A percentile compares a stretch with the other conserved stretches of the same genome.
Conservation (phyloP, 2,329 filamentous ascomycete species). For the Didymella pinodella region DNA sequence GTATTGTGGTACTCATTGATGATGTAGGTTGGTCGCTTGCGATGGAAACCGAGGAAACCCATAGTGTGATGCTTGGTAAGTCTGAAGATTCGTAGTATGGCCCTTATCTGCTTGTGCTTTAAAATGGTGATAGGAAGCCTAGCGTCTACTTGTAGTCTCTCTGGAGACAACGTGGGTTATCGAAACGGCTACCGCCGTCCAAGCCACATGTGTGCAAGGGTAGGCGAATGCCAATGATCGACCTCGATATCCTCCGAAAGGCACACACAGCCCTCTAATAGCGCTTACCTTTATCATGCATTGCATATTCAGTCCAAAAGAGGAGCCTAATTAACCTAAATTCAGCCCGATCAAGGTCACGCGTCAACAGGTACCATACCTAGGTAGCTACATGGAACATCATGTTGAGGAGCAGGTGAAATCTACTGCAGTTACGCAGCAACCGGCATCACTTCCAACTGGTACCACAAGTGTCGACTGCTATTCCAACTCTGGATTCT, state of each 20-base stretch:
- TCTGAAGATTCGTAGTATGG: not conserved
- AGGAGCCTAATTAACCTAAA: not conserved
- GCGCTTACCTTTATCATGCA: slow-evolving; percentile 3
- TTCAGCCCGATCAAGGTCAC: not conserved
- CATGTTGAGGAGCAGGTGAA: too few relatives aligned
- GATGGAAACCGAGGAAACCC: not conserved
- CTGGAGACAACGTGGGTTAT: not conserved
- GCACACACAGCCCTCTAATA: not conserved
- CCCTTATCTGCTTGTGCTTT: too few relatives aligned
- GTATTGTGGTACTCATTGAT: not conserved
- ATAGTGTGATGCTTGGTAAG: not conserved
- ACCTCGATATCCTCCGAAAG: not conserved
- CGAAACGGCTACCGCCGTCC: slow-evolving; percentile 6
- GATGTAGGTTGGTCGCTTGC: not conserved
- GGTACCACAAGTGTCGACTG: too few relatives aligned
- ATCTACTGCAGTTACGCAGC: not conserved
- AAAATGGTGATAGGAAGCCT: too few relatives aligned
- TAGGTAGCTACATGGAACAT: too few relatives aligned
- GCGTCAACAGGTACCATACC: not conserved
- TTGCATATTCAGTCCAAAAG: not conserved
- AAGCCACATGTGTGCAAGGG: slow-evolving; percentile 10
- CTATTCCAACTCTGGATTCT: not conserved
- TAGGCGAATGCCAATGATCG: slow-evolving; percentile 17
- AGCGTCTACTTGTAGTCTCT: not conserved
- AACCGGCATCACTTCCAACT: too few relatives aligned